These are phyloP conservation scores for Begonia fuchsioides DNA, from an alignment of 306 rosid species.

Conservation along the genomic window DNA sequence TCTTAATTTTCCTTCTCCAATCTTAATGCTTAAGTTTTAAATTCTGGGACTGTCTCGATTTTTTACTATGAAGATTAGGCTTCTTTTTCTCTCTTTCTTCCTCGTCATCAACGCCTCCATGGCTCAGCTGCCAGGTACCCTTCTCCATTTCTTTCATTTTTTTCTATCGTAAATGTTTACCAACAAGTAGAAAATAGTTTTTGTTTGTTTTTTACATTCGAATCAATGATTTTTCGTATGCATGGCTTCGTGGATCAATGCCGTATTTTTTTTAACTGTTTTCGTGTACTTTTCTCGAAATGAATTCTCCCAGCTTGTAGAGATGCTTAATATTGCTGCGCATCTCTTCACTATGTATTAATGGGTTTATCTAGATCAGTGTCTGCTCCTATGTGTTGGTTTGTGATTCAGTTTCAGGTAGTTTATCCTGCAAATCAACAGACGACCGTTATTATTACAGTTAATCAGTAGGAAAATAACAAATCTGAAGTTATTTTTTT, in stretches of 20 bases:
- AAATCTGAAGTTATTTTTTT: no score
- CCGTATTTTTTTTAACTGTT: no score
- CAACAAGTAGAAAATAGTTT: not conserved
- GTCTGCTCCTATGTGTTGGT: no score
- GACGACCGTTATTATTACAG: no score
- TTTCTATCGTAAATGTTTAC: not conserved
- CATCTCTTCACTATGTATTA: not conserved
- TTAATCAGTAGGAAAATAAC: no score
- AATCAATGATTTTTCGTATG: not conserved
- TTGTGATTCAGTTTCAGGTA: no score
- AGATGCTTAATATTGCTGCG: not conserved
- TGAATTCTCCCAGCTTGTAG: no score
- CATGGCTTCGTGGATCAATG: not conserved
- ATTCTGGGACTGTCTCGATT: conserved; percentile 3
- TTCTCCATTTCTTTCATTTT: conserved; percentile 4
- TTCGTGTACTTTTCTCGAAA: no score
- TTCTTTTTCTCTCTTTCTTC: conserved; percentile 18
- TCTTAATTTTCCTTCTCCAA: conserved; percentile 9
- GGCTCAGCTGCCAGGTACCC: conserved; percentile 73
- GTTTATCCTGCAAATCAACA: no score
- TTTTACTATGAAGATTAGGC: conserved; percentile 31
- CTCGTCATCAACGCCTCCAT: conserved; percentile 25
- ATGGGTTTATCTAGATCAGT: no score
- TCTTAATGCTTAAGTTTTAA: conserved; percentile 14
- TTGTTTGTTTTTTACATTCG: not conserved